Conservation (phyloP, 2,329 filamentous ascomycete species). For the Fusarium floridanum region DNA sequence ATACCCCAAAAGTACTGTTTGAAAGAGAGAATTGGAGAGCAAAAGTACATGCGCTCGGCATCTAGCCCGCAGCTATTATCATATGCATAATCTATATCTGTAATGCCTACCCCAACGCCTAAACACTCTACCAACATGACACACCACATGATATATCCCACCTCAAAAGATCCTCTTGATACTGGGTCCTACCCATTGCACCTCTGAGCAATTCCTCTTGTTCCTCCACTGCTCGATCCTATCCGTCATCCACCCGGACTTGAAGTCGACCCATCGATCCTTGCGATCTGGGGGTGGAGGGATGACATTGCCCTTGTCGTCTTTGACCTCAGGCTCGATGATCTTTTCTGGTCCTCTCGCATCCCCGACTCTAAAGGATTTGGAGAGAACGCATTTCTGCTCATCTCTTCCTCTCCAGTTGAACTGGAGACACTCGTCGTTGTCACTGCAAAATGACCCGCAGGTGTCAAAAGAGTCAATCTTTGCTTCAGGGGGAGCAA, state of each 20-base stretch:
- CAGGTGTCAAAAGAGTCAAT: slow-evolving; percentile 47
- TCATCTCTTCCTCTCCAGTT: slow-evolving; percentile 51
- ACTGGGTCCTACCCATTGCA: slow-evolving; percentile 52
- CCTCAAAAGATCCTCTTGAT: slow-evolving; percentile 47
- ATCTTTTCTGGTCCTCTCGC: slow-evolving; percentile 42
- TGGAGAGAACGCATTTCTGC: slow-evolving; percentile 46
- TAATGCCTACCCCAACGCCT: slow-evolving; percentile 39
- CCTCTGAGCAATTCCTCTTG: slow-evolving; percentile 44
- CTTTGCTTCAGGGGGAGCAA: slow-evolving; percentile 41
- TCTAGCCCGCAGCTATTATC: neutral
- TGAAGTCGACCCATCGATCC: slow-evolving; percentile 48
- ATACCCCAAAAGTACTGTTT: slow-evolving; percentile 7
- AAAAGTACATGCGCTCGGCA: slow-evolving; percentile 4
- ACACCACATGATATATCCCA: neutral
- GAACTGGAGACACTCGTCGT: slow-evolving; percentile 47
- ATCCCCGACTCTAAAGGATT: slow-evolving; percentile 47
- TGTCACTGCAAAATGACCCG: slow-evolving; percentile 44
- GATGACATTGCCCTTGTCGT: slow-evolving; percentile 42
- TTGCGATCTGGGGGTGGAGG: slow-evolving; percentile 34
- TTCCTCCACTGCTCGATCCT: slow-evolving; percentile 46
- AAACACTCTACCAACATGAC: slow-evolving; percentile 6
- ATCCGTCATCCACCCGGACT: slow-evolving; percentile 47
- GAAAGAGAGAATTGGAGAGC: neutral
- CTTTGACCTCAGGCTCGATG: slow-evolving; percentile 41
- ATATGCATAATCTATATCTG: slow-evolving; percentile 29